Percentiles rank a stretch among this genome's conserved stretches.
phyloP scores from a whole-genome alignment of 768 basidiomycete species.

The Mycena galericulata region DNA sequence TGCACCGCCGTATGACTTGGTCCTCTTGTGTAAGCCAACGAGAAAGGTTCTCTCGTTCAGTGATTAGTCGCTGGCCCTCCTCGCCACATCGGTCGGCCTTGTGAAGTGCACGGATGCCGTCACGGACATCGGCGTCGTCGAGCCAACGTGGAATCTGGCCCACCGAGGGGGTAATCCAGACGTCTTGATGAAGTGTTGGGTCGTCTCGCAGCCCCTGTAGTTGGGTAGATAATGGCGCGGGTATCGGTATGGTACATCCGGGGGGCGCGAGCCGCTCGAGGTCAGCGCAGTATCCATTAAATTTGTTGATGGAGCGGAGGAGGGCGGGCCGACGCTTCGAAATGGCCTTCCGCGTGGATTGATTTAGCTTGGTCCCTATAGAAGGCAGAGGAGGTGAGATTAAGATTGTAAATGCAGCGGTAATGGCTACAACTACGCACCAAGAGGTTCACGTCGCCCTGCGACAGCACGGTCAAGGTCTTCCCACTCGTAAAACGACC shows the following conservation, averaged over 20 bases:
- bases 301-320: slow-evolving; percentile 40
- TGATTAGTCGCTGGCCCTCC: too few species aligned
- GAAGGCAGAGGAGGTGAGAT: background rate
- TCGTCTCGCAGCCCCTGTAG: background rate
- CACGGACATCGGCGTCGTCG: slow-evolving; percentile 35
- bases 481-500: too few species aligned
- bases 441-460: slow-evolving; percentile 34
- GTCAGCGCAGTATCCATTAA: slow-evolving; percentile 42
- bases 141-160: slow-evolving; percentile 47
- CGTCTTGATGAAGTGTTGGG: too few species aligned
- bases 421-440: too few species aligned
- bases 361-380: slow-evolving; percentile 46
- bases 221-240: slow-evolving; percentile 27
- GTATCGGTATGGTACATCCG: slow-evolving; percentile 45
- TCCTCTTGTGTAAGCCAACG: too few species aligned
- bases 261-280: slow-evolving; percentile 34
- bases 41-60: too few species aligned
- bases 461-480: slow-evolving; percentile 40
- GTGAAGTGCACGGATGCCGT: slow-evolving; percentile 36
- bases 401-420: slow-evolving; percentile 41
- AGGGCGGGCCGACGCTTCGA: slow-evolving; percentile 41
- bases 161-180: too few species aligned
- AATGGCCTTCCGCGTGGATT: slow-evolving; percentile 44
- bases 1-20: too few species aligned
- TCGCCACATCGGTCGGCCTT: slow-evolving; percentile 31